Conservation (phyloP, 2,329 filamentous ascomycete genomes). For the Thermochaetoides dissita region DNA sequence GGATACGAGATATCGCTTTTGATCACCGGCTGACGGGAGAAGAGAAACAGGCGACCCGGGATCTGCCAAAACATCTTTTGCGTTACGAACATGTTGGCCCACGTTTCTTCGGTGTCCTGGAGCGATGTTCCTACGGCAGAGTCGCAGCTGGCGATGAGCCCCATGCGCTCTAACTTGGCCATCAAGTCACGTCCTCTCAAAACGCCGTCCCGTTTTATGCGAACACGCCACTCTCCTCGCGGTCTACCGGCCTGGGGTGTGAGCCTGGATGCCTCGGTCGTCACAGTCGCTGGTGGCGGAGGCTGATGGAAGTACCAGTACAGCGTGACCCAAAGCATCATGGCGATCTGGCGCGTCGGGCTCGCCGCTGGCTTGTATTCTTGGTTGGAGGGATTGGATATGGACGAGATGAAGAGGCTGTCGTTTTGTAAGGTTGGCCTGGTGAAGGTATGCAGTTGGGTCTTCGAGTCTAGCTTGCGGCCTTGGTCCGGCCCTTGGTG, state of each 20-base stretch:
- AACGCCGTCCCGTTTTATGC: constrained; percentile 75
- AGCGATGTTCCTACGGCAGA: constrained; percentile 56
- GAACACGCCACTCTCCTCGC: constrained; percentile 73
- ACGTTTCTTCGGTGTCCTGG: constrained; percentile 50
- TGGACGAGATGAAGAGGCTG: constrained; percentile 79
- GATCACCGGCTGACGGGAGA: constrained; percentile 52
- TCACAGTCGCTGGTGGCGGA: constrained; percentile 51
- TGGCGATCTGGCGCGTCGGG: constrained; percentile 76
- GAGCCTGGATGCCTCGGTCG: constrained; percentile 45
- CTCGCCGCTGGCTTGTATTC: constrained; percentile 71
- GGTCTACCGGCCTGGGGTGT: constrained; percentile 61
- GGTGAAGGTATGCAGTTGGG: constrained; percentile 50
- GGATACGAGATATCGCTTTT: constrained; percentile 25
- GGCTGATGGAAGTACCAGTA: constrained; percentile 97
- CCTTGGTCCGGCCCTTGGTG: constrained; percentile 4
- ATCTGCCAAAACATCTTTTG: constrained; percentile 83
- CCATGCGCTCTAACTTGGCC: constrained; percentile 88
- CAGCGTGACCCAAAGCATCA: constrained; percentile 90
- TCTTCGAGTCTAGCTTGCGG: constrained; percentile 13
- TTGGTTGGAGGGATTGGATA: constrained; percentile 65
- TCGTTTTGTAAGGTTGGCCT: constrained; percentile 66
- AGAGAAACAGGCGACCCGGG: constrained; percentile 74
- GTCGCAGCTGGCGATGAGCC: constrained; percentile 62
- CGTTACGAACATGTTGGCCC: constrained; percentile 71
- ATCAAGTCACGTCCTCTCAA: constrained; percentile 71